Evolutionary conservation across 495 filamentous ascomycete genomes (phyloP), one percentile per base, ranked within the genome.

Genomic region (Penicillium herquei): DNA sequence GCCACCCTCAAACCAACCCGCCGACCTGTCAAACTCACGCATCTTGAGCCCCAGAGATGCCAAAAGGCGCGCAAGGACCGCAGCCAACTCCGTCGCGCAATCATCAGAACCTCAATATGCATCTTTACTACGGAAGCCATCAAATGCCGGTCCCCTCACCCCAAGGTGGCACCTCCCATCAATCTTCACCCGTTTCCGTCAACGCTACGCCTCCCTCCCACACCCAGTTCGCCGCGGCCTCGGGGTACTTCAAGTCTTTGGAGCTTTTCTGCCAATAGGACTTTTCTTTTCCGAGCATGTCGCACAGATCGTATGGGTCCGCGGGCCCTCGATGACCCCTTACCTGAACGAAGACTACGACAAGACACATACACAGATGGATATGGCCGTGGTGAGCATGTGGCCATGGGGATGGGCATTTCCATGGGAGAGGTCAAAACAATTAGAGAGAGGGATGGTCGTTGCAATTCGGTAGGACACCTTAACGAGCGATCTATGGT

Each of bases 261-360:
- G 78, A 30, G 82, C 85, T 32, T 77, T 85, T 70, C 61, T 89
- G 30, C 87, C 87, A 1, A 80, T 87, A 30, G 66, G 81, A 21
- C 77, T 86, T 41, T 86, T 83, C 72, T 81, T 90, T 72, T 82
- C 84, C 47, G 75, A 79, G 44, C 76, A 87, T 61, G 74, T 90
- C 49, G 76, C 79, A 46, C 77, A 86, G 56, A 57, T 87, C 30
- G 83, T 84, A 61, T 77, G 77, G 71, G 84, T 91, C 58, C 75
- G 70, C 30, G 89, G 89, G 3, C 74, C 82, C 17, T 88, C 84
- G 13, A 93, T 93, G 89, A 89, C 87, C 51, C 89, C 89, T 0
- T 87, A 83, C 67, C 63, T 93, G 10, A 91, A 91, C 57, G 75
- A 84, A 39, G 78, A 85, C 45, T 86, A 72, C 64, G 77, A 85